Evolutionary conservation across 164 flowering plant species (phyloP).

Genomic region (Warburgia ugandensis): DNA sequence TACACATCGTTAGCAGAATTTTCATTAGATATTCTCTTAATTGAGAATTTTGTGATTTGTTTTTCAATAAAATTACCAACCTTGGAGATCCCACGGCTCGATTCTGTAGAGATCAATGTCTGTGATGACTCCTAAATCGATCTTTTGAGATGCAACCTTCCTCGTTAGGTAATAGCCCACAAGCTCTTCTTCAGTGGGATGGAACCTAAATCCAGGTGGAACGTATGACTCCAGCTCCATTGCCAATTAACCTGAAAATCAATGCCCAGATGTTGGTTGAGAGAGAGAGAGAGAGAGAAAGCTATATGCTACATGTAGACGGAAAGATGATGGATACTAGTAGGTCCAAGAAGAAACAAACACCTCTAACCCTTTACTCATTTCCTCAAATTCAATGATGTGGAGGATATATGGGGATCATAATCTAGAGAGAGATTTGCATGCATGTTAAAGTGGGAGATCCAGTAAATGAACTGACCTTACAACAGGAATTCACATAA

Average conservation of each 20-base stretch:
- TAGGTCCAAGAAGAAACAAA: no score
- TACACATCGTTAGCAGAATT: slow-evolving; percentile 6
- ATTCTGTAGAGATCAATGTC: slow-evolving; percentile 77
- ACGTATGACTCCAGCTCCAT: slow-evolving; percentile 28
- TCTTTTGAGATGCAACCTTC: slow-evolving; percentile 44
- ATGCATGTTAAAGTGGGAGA: no score
- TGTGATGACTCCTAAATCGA: slow-evolving; percentile 59
- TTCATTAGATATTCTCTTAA: no score
- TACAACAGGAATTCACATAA: no score
- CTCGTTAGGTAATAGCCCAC: slow-evolving; percentile 66
- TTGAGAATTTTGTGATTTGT: neutral
- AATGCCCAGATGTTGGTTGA: neutral
- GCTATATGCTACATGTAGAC: no score
- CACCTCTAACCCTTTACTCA: no score
- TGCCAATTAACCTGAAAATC: slow-evolving; percentile 57
- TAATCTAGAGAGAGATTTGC: no score
- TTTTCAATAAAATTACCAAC: slow-evolving; percentile 19
- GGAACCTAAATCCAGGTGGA: slow-evolving; percentile 88
- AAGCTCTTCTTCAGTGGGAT: slow-evolving; percentile 85
- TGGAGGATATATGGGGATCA: no score
- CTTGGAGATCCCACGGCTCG: slow-evolving; percentile 89
- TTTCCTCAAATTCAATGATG: no score
- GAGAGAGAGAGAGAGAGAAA: no score
- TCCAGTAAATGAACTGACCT: no score
- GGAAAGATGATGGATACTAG: no score